Conservation (phyloP, 2,329 filamentous ascomycete genomes). For the Penicillium crustosum region DNA sequence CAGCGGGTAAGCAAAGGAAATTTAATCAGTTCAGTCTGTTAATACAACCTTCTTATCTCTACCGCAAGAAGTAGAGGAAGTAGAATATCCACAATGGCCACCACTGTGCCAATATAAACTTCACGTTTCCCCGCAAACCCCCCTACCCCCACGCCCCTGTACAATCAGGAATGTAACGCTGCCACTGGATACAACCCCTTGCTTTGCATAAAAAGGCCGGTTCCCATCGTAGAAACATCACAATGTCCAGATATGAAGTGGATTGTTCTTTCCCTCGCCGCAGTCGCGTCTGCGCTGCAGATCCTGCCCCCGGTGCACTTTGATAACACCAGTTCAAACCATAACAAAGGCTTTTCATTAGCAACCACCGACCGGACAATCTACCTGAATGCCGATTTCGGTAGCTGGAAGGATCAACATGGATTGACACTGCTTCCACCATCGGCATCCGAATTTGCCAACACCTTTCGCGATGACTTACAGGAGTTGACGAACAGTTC, state of each 20-base stretch:
- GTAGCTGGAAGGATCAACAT: conserved; percentile 42
- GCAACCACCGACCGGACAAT: conserved; percentile 14
- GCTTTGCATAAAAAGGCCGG: background rate
- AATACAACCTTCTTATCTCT: too few relatives aligned
- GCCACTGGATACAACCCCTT: background rate
- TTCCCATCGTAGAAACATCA: background rate
- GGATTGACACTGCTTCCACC: conserved; percentile 56
- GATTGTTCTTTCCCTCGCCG: conserved; percentile 8
- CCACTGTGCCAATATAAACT: background rate
- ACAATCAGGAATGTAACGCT: conserved; percentile 20
- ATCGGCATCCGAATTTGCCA: conserved; percentile 50
- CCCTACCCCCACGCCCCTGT: background rate
- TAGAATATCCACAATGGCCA: too few relatives aligned
- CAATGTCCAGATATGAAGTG: conserved; percentile 14
- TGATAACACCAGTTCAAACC: conserved; percentile 29
- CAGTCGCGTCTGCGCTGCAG: conserved; percentile 37
- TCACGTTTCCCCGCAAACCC: background rate
- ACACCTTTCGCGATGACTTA: conserved; percentile 49
- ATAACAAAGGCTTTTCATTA: conserved; percentile 21
- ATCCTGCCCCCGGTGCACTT: conserved; percentile 40
- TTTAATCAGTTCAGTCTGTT: too few relatives aligned
- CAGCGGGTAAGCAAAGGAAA: too few relatives aligned
- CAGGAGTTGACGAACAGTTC: conserved; percentile 40
- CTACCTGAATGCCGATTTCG: conserved; percentile 46
- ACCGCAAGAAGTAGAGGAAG: too few relatives aligned